A percentile compares a stretch with the other conserved stretches of the same genome.
Evolutionary conservation across 768 basidiomycete species (phyloP).

Genomic region (Lenzites betulinus): DNA sequence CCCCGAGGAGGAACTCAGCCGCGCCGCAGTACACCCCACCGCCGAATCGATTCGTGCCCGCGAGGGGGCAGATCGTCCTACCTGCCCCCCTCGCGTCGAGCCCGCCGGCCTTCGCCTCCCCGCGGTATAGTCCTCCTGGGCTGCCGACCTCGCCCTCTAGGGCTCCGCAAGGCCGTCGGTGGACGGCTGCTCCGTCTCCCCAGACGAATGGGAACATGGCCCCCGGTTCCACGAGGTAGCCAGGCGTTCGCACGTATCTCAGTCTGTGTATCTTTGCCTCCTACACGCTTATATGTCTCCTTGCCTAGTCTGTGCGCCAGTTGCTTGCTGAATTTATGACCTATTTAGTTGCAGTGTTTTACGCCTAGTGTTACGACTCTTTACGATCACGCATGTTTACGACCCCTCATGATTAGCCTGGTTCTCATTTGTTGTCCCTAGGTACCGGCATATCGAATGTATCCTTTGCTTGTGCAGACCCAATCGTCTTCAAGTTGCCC

Average conservation of each 20-base stretch:
- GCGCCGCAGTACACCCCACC: conserved; percentile 1
- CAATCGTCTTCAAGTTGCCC: too few species aligned
- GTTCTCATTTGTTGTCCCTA: too few species aligned
- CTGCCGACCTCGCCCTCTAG: background rate
- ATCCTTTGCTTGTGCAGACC: too few species aligned
- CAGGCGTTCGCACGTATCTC: too few species aligned
- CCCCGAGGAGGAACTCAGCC: conserved; percentile 3
- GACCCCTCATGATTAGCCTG: too few species aligned
- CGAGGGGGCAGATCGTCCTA: conserved; percentile 27
- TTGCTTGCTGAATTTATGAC: conserved; percentile 10
- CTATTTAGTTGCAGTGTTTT: conserved; percentile 9
- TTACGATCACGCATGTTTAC: too few species aligned
- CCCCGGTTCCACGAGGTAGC: background rate
- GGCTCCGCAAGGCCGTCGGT: background rate
- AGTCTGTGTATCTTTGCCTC: background rate
- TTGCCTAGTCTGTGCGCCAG: too few species aligned
- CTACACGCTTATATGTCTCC: background rate
- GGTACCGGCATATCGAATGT: too few species aligned
- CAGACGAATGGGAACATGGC: too few species aligned
- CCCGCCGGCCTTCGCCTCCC: background rate
- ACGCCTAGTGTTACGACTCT: too few species aligned
- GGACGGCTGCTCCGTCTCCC: background rate
- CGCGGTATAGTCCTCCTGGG: conserved; percentile 4
- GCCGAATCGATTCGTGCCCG: conserved; percentile 17
- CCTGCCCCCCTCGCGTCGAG: conserved; percentile 26